Conservation (phyloP, 164 flowering plant genomes). For the Nymphaea thermarum region DNA sequence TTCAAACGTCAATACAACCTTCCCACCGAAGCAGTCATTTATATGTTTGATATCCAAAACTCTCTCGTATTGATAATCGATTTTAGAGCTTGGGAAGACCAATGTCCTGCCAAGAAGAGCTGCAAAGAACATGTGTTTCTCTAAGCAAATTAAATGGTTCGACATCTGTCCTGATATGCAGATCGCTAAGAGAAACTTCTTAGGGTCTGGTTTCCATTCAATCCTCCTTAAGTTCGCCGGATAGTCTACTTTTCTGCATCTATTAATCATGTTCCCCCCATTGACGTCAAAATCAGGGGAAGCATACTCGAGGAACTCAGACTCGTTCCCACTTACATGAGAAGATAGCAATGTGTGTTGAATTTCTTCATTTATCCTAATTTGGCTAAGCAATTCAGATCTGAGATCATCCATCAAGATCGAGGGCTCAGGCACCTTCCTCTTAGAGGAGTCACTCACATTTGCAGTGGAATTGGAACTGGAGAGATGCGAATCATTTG, state of each 20-base stretch:
- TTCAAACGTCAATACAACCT: slow-evolving; percentile 65
- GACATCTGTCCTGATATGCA: slow-evolving; percentile 98
- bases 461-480: slow-evolving; percentile 6
- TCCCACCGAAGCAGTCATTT: slow-evolving; percentile 61
- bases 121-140: slow-evolving; percentile 97
- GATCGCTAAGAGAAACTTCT: slow-evolving; percentile 66
- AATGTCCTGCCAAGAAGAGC: slow-evolving; percentile 66
- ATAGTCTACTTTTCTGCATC: slow-evolving; percentile 43
- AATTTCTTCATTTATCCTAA: slow-evolving; percentile 55
- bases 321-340: slow-evolving; percentile 31
- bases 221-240: slow-evolving; percentile 35
- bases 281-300: not conserved
- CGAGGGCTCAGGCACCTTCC: not conserved
- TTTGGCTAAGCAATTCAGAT: slow-evolving; percentile 40
- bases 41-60: slow-evolving; percentile 76
- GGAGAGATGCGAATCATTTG: not conserved
- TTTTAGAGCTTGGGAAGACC: slow-evolving; percentile 70
- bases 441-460: slow-evolving; percentile 3
- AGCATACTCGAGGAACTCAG: slow-evolving; percentile 8
- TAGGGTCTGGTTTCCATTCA: slow-evolving; percentile 73
- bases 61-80: slow-evolving; percentile 61
- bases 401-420: slow-evolving; percentile 28
- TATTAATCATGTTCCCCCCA: slow-evolving; percentile 1
- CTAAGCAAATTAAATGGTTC: slow-evolving; percentile 88
- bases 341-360: slow-evolving; percentile 52